Evolutionary conservation across 805 yeast genomes (phyloP).

Genomic region (Starmerella geochares): DNA sequence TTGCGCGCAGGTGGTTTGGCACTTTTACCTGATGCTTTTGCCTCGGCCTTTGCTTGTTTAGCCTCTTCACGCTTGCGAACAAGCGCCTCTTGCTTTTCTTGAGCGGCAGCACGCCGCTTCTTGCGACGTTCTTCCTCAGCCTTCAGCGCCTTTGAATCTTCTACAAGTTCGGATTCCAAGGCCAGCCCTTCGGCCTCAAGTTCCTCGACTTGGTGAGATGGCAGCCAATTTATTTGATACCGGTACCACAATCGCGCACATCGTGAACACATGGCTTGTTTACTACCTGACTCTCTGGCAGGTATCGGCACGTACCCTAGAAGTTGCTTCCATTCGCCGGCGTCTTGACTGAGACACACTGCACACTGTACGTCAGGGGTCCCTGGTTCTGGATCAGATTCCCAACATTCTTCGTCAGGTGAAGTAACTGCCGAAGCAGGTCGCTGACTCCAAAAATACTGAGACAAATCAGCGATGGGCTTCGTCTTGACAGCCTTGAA

Average conservation of each 20-base stretch:
- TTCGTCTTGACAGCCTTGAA: conserved; percentile 62
- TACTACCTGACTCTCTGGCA: conserved; percentile 31
- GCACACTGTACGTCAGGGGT: conserved; percentile 39
- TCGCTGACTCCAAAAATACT: conserved; percentile 62
- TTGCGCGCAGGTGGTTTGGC: conserved; percentile 3
- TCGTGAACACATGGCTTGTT: conserved; percentile 63
- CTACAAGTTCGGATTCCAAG: conserved; percentile 51
- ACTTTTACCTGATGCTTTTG: conserved; percentile 1
- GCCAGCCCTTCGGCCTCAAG: conserved; percentile 31
- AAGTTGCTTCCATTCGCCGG: conserved; percentile 57
- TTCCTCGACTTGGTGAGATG: conserved; percentile 53
- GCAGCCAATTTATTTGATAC: conserved; percentile 80
- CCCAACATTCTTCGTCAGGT: neutral
- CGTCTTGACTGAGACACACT: conserved; percentile 51
- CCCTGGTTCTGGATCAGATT: conserved; percentile 65
- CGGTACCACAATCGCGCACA: conserved; percentile 90
- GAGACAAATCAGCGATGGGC: conserved; percentile 66
- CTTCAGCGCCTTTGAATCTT: conserved; percentile 38
- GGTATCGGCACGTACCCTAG: conserved; percentile 45
- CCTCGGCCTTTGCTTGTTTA: conserved; percentile 11
- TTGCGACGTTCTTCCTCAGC: conserved; percentile 27
- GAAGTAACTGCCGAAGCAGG: conserved; percentile 1
- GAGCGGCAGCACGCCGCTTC: conserved; percentile 14
- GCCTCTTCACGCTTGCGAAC: conserved; percentile 14
- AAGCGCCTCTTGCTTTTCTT: conserved; percentile 17